Conservation (phyloP, 106 monocot genomes). For the Chionographis japonica region DNA sequence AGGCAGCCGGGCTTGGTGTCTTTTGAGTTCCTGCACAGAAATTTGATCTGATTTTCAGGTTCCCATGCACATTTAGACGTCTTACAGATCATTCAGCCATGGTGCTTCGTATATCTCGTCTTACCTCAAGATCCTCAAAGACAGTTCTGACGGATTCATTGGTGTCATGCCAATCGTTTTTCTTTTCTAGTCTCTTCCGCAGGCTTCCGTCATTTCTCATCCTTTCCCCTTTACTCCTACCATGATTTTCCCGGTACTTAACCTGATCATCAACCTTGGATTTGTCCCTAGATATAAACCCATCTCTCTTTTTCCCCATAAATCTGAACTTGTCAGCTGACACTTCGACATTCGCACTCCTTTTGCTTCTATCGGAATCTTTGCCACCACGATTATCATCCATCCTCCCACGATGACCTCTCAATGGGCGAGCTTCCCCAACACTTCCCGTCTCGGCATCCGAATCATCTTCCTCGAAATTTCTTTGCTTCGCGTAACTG, state of each 20-base stretch:
- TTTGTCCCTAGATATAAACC: neutral
- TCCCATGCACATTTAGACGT: too few relatives aligned
- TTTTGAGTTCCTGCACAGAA: constrained; percentile 12
- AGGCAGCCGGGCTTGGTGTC: constrained; percentile 20
- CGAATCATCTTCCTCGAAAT: constrained; percentile 8
- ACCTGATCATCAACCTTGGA: neutral
- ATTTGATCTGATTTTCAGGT: neutral
- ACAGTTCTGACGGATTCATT: too few relatives aligned
- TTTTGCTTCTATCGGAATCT: constrained; percentile 1
- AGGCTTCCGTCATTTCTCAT: too few relatives aligned
- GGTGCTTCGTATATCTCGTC: too few relatives aligned
- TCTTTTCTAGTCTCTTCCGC: too few relatives aligned
- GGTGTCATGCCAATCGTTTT: too few relatives aligned
- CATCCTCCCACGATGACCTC: constrained; percentile 1
- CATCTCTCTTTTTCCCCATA: constrained; percentile 10
- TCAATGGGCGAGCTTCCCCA: neutral
- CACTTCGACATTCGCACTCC: neutral
- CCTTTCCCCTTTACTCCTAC: neutral
- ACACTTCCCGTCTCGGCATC: constrained; percentile 2
- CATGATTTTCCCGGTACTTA: constrained; percentile 9
- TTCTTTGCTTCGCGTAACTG: constrained; percentile 1
- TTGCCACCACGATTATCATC: neutral
- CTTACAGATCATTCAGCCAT: too few relatives aligned
- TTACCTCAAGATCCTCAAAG: too few relatives aligned
- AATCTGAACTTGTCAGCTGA: constrained; percentile 1